Percentiles rank a stretch among this genome's conserved stretches.
Evolutionary conservation across 1,139 yeast species (phyloP).

Genomic region (Saccharomyces hybrid): DNA sequence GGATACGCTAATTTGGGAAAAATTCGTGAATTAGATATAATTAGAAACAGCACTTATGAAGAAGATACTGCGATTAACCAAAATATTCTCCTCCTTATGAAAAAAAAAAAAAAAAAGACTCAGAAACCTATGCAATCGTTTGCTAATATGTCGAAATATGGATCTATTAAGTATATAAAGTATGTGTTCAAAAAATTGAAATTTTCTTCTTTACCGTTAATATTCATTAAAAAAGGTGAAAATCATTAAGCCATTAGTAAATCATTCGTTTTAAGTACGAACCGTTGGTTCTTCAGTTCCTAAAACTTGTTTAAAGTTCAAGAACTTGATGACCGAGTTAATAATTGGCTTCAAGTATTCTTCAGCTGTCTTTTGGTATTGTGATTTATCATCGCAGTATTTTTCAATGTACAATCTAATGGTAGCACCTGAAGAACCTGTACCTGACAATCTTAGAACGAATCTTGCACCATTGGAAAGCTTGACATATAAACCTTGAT

Average conservation of each 20-base stretch:
- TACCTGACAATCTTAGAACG: conserved; percentile 88
- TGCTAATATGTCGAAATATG: neutral
- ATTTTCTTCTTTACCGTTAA: neutral
- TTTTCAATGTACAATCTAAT: conserved; percentile 87
- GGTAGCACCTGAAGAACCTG: conserved; percentile 97
- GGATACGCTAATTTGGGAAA: neutral
- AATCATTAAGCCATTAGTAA: neutral
- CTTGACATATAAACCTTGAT: conserved; percentile 86
- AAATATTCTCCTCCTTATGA: neutral
- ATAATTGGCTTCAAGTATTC: conserved; percentile 61
- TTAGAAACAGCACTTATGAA: neutral
- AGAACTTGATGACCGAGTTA: conserved; percentile 53
- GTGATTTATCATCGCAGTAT: conserved; percentile 57
- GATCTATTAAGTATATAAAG: neutral
- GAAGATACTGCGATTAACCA: neutral
- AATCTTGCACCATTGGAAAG: conserved; percentile 77
- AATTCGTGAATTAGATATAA: neutral
- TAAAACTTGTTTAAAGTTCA: conserved; percentile 64
- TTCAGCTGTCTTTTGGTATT: conserved; percentile 50
- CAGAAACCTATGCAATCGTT: neutral
- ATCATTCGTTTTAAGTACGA: conserved; percentile 43
- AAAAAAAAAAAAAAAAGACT: neutral
- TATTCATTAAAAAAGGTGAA: neutral
- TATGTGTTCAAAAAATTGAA: neutral
- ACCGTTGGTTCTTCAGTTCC: conserved; percentile 89